These are phyloP conservation scores for Colletotrichum kahawae DNA, from an alignment of 2,329 filamentous ascomycete species.

Conservation along the genomic window DNA sequence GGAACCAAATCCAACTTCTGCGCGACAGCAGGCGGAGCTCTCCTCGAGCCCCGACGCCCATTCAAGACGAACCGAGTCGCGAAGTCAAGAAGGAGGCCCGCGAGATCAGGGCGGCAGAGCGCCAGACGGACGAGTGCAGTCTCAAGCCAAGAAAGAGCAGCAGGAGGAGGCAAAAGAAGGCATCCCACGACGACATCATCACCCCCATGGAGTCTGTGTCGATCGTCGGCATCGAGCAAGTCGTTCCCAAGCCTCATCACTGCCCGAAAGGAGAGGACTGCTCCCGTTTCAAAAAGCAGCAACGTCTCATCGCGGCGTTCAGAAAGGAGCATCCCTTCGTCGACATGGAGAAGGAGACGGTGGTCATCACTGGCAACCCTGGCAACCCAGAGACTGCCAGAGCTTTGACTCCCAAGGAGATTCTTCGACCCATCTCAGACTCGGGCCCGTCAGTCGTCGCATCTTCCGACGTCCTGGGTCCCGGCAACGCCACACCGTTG, in stretches of 20 bases:
- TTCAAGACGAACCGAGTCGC: slow-evolving; percentile 63
- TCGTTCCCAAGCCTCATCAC: slow-evolving; percentile 82
- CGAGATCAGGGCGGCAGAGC: slow-evolving; percentile 34
- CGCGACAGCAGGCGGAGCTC: slow-evolving; percentile 59
- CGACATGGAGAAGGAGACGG: slow-evolving; percentile 66
- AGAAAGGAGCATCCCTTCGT: slow-evolving; percentile 76
- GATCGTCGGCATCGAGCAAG: slow-evolving; percentile 89
- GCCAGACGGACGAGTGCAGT: slow-evolving; percentile 40
- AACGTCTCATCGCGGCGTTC: slow-evolving; percentile 77
- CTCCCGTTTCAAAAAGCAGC: slow-evolving; percentile 80
- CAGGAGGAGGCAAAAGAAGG: slow-evolving; percentile 41
- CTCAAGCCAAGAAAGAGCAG: slow-evolving; percentile 44
- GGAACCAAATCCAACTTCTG: slow-evolving; percentile 78
- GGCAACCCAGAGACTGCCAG: slow-evolving; percentile 74
- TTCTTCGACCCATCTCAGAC: slow-evolving; percentile 73
- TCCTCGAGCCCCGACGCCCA: slow-evolving; percentile 61
- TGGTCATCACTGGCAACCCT: slow-evolving; percentile 79
- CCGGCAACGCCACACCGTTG: slow-evolving; percentile 65
- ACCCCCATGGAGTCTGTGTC: slow-evolving; percentile 84
- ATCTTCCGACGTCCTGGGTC: slow-evolving; percentile 88
- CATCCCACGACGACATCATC: slow-evolving; percentile 66
- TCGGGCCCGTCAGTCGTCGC: slow-evolving; percentile 83
- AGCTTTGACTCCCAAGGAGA: slow-evolving; percentile 60
- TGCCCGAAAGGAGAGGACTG: slow-evolving; percentile 90
- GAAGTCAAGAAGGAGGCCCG: slow-evolving; percentile 50